phyloP scores from a whole-genome alignment of 345 rosid species.

The Brassica juncea region DNA sequence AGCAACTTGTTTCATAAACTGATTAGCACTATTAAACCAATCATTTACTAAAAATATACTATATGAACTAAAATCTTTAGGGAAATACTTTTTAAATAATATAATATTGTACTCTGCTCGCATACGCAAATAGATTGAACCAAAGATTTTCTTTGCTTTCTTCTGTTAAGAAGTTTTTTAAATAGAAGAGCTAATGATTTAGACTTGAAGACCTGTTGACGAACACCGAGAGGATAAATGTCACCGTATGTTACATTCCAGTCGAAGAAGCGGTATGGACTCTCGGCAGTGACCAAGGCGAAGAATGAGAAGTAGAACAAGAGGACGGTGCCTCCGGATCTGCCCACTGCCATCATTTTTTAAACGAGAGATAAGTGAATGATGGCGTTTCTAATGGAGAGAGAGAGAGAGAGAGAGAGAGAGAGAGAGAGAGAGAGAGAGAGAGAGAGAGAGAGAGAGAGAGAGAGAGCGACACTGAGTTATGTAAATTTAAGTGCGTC shows the following conservation, averaged over 20 bases:
- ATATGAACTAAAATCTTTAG: not conserved
- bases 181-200: not conserved
- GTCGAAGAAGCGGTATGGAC: slow-evolving; percentile 69
- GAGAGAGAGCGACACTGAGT: slow-evolving; percentile 20
- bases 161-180: not conserved
- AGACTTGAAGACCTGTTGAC: slow-evolving; percentile 53
- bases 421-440: not conserved
- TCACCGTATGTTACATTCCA: slow-evolving; percentile 89
- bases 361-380: slow-evolving; percentile 5
- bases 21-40: not conserved
- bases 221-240: slow-evolving; percentile 74
- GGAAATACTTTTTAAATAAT: not conserved
- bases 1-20: not conserved
- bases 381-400: not conserved
- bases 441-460: not conserved
- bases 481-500: slow-evolving; percentile 26
- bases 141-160: not conserved
- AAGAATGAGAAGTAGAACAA: slow-evolving; percentile 31
- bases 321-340: slow-evolving; percentile 32
- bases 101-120: not conserved
- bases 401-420: slow-evolving; percentile 9
- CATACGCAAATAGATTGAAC: not conserved
- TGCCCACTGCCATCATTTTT: slow-evolving; percentile 20
- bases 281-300: slow-evolving; percentile 47
- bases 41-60: not conserved